Evolutionary conservation across 2,329 filamentous ascomycete species (phyloP).

Genomic region (Trichoderma koningii): DNA sequence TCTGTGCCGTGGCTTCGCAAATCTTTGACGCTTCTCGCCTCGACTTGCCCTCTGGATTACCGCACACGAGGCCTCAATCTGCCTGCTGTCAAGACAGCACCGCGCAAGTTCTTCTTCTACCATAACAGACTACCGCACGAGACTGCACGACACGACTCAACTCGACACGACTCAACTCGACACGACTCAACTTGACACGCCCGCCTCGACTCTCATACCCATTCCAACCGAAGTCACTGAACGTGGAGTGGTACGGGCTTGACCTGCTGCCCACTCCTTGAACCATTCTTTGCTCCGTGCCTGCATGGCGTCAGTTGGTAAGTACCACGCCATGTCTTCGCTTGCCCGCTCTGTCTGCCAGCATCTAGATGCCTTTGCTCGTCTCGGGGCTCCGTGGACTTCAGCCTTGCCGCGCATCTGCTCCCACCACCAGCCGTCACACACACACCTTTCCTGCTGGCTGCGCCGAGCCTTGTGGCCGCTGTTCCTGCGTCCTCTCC

Average conservation of each 20-base stretch:
- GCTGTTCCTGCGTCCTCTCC: not conserved
- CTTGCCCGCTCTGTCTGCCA: conserved; percentile 17
- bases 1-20: conserved; percentile 16
- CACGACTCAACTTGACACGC: not conserved
- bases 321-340: conserved; percentile 19
- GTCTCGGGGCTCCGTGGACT: not conserved
- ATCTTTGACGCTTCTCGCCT: conserved; percentile 18
- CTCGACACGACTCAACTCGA: too few species aligned
- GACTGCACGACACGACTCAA: not conserved
- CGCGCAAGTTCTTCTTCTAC: not conserved
- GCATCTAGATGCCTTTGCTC: conserved; percentile 4
- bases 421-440: not conserved
- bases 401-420: conserved; percentile 3
- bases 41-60: conserved; percentile 4
- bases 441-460: not conserved
- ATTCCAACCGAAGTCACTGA: not conserved
- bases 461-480: not conserved
- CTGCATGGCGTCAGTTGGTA: conserved; percentile 28
- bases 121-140: not conserved
- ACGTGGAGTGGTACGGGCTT: conserved; percentile 11
- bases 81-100: not conserved
- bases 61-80: not conserved
- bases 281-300: not conserved
- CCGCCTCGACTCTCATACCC: not conserved
- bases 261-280: not conserved